Evolutionary conservation across 768 basidiomycete genomes (phyloP), one percentile per base, ranked within the genome.

Genomic region (Rhizopogon roseolus): DNA sequence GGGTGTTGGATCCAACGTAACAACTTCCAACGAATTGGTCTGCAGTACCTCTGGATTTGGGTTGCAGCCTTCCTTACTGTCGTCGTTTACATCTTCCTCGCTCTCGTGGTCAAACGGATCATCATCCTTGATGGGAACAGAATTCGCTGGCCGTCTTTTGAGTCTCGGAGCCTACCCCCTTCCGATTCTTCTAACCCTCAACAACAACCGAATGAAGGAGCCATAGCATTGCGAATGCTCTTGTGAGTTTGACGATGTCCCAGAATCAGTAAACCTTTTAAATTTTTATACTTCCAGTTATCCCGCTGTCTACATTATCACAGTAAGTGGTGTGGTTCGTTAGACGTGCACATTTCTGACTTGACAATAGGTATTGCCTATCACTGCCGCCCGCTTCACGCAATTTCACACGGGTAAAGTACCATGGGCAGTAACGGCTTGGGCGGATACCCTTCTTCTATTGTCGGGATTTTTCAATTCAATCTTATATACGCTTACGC

Each of bases 41-140:
- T 79, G 4, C 80, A 80, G 54, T 81, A 80, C 54, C 51, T 77
- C n/a, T 81, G 78, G 77, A 64, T 80, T 40, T 82, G 81, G 80
- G 50, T 75, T 6, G 65, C 79, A 0, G 76, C 72, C 2, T 60
- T 75, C 29, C 45, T 71, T 10, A 76, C 76, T 65, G 44, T 76
- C 38, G 49, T 76, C 11, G 66, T 80, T 6, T 81, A 81, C 56
- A 59, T 71, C 6, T 69, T 75, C 37, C 75, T 78, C 58, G 76
- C 73, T 42, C 60, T 80, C 13, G 70, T 75, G 10, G 65, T 81
- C 57, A 60, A 65, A 7, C 73, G 73, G 1, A 66, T 73, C 55
- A 46, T 78, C 10, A 56, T 65, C 17, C 60, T 75, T 19, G 70
- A 69, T 41, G 65, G 72, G 38, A 34, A 55, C 61, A 54, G 51